Percentiles rank a stretch among this genome's conserved stretches.
Conservation (phyloP, 495 filamentous ascomycete genomes). For the Aspergillus diversus region DNA sequence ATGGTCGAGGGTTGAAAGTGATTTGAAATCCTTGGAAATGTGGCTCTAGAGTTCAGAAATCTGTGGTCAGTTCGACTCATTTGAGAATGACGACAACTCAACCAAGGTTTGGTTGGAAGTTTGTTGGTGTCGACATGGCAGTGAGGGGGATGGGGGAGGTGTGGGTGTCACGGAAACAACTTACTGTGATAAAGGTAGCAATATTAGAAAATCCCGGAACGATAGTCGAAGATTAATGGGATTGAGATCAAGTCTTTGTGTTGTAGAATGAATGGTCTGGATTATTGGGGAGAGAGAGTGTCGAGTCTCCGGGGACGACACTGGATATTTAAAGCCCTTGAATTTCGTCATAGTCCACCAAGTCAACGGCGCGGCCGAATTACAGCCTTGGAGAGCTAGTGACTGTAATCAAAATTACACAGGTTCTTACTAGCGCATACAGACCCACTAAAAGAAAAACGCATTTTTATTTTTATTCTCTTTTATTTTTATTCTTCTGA, state of each 20-base stretch:
- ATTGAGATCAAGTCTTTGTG: not conserved
- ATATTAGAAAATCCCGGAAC: conserved; percentile 1
- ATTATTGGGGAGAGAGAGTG: not conserved
- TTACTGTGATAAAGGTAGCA: conserved; percentile 1
- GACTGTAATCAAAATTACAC: not conserved
- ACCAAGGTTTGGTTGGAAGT: conserved; percentile 10
- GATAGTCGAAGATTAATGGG: conserved; percentile 1
- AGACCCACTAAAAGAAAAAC: not conserved
- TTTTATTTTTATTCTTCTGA: not conserved
- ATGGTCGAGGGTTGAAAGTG: not conserved
- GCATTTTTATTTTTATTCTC: not conserved
- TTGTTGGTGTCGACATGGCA: not conserved
- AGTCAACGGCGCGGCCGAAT: not conserved
- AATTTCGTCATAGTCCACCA: not conserved
- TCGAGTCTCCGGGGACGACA: not conserved
- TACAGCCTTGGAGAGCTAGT: not conserved
- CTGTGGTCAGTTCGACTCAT: conserved; percentile 15
- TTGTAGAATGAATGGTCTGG: not conserved
- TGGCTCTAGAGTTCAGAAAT: not conserved
- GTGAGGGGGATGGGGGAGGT: not conserved
- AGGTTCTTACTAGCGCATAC: not conserved
- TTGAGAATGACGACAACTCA: conserved; percentile 11
- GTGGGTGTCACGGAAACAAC: not conserved
- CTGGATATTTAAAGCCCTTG: not conserved
- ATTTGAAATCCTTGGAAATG: conserved; percentile 15